phyloP scores from a whole-genome alignment of 805 yeast species.

The Lipomyces yamanashiensis region DNA sequence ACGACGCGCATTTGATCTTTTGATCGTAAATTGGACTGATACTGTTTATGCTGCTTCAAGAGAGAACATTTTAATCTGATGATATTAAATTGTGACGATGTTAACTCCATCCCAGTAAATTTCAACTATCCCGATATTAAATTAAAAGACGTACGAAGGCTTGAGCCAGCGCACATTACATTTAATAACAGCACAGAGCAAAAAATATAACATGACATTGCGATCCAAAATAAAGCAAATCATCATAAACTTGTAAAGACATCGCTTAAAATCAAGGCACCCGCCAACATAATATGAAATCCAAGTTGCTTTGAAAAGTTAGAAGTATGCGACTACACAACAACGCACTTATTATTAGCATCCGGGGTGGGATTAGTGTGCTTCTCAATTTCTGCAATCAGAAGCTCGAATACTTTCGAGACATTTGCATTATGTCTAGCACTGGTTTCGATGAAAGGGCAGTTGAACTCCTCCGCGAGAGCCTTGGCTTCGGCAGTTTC shows the following conservation, averaged over 20 bases:
- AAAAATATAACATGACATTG: not conserved
- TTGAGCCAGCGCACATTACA: not conserved
- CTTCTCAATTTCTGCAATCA: conserved; percentile 65
- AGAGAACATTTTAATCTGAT: not conserved
- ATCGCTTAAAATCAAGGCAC: not conserved
- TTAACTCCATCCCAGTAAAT: conserved; percentile 8
- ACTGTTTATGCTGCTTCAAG: not conserved
- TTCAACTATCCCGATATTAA: not conserved
- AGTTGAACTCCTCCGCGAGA: conserved; percentile 67
- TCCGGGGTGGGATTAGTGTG: conserved; percentile 57
- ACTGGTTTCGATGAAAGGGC: conserved; percentile 81
- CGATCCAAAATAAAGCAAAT: not conserved
- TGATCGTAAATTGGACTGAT: not conserved
- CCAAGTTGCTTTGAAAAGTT: not conserved
- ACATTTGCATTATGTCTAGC: conserved; percentile 75
- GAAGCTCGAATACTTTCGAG: conserved; percentile 59
- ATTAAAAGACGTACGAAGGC: not conserved
- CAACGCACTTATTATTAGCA: conserved; percentile 21
- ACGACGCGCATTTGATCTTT: no score
- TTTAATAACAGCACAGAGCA: not conserved
- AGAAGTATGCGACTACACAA: conserved; percentile 7
- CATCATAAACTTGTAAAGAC: not conserved
- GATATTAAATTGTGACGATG: not conserved
- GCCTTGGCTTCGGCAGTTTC: conserved; percentile 58
- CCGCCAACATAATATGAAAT: not conserved